Conservation (phyloP, 2,329 filamentous ascomycete genomes). For the Fusarium brachygibbosum region DNA sequence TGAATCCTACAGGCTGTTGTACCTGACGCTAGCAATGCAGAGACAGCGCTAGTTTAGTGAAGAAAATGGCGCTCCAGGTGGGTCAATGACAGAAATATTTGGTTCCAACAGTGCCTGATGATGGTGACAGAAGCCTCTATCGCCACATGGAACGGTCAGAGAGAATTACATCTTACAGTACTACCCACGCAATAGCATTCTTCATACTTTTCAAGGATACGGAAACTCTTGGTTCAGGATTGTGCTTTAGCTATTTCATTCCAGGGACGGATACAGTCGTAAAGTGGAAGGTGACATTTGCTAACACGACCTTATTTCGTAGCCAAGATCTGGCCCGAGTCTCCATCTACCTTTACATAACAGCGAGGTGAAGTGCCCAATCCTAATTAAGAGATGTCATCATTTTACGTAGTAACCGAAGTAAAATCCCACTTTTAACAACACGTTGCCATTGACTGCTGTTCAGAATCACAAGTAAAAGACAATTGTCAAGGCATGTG, state of each 20-base stretch:
- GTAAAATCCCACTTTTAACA: background rate
- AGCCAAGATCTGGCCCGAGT: background rate
- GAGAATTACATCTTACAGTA: background rate
- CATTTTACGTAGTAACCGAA: background rate
- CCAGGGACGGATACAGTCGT: background rate
- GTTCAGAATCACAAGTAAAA: background rate
- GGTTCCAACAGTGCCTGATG: background rate
- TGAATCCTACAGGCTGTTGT: background rate
- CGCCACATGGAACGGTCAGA: no score
- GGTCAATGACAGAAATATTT: background rate
- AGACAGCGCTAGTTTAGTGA: background rate
- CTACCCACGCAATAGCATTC: background rate
- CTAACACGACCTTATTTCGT: background rate
- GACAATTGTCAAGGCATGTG: no score
- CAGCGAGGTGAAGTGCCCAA: background rate
- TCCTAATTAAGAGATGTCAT: background rate
- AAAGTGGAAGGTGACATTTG: background rate
- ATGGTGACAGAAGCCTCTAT: background rate
- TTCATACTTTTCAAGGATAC: background rate
- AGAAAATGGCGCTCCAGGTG: conserved; percentile 22
- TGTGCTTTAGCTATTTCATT: background rate
- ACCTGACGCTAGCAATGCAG: conserved; percentile 12
- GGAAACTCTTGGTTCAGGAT: background rate
- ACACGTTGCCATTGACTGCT: background rate
- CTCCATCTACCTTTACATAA: background rate